phyloP scores from a whole-genome alignment of 495 filamentous ascomycete genomes.

The Ramalina intermedia region DNA sequence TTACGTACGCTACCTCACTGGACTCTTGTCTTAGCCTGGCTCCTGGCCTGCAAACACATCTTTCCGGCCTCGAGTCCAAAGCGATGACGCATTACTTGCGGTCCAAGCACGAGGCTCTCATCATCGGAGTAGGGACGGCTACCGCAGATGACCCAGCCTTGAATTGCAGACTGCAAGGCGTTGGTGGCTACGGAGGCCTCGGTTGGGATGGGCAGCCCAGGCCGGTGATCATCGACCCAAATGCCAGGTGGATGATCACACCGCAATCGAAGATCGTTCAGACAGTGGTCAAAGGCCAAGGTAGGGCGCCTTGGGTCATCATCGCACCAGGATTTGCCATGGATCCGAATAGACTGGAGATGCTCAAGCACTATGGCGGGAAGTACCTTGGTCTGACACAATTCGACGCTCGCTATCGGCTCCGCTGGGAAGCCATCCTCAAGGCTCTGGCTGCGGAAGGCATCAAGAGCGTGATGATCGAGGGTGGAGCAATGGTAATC shows the following conservation, averaged over 20 bases:
- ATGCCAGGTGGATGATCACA: conserved; percentile 48
- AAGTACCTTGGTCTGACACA: conserved; percentile 34
- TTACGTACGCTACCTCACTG: conserved; percentile 84
- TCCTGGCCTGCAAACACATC: conserved; percentile 58
- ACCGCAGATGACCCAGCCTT: conserved; percentile 72
- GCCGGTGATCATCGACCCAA: conserved; percentile 68
- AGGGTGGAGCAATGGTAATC: conserved; percentile 68
- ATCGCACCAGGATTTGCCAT: conserved; percentile 36
- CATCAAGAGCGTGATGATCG: conserved; percentile 71
- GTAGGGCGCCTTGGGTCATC: conserved; percentile 59
- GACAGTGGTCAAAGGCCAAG: conserved; percentile 49
- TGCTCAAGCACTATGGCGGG: conserved; percentile 35
- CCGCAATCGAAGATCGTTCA: conserved; percentile 45
- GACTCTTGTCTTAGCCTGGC: conserved; percentile 63
- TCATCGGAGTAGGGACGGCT: conserved; percentile 73
- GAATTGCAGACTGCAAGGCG: conserved; percentile 56
- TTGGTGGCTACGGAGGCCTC: conserved; percentile 36
- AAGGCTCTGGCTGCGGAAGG: conserved; percentile 40
- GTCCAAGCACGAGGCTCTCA: conserved; percentile 66
- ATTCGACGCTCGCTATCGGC: conserved; percentile 33
- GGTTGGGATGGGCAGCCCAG: conserved; percentile 51
- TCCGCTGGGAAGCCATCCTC: conserved; percentile 51
- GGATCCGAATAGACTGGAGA: conserved; percentile 28
- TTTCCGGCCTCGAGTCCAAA: conserved; percentile 72
- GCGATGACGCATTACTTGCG: conserved; percentile 86